These are phyloP conservation scores for Russula sp. DNA, from an alignment of 768 basidiomycete species.

Conservation along the genomic window DNA sequence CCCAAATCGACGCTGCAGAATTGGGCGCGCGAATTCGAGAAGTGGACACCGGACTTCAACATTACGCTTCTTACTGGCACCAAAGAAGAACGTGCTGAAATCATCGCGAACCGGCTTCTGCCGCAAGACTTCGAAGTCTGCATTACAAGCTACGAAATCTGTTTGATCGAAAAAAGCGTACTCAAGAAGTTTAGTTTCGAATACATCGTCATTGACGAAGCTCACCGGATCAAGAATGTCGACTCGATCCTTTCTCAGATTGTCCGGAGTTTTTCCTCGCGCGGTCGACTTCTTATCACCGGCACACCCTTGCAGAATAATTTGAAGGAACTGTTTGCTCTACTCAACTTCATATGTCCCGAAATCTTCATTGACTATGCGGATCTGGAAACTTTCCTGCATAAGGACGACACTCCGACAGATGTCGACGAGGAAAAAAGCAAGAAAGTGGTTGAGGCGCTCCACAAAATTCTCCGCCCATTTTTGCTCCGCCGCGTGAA, in stretches of 20 bases:
- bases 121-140: slow-evolving; percentile 88
- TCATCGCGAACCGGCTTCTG: slow-evolving; percentile 73
- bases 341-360: slow-evolving; percentile 93
- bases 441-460: slow-evolving; percentile 90
- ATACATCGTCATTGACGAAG: slow-evolving; percentile 98
- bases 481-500: slow-evolving; percentile 94
- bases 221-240: slow-evolving; percentile 98
- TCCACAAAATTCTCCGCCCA: slow-evolving; percentile 93
- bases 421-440: slow-evolving; percentile 76
- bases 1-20: slow-evolving; percentile 99
- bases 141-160: slow-evolving; percentile 96
- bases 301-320: slow-evolving; percentile 97
- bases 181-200: slow-evolving; percentile 95
- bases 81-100: slow-evolving; percentile 81
- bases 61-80: slow-evolving; percentile 75
- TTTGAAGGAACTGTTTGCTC: slow-evolving; percentile 87
- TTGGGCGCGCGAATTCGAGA: slow-evolving; percentile 88
- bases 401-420: slow-evolving; percentile 67
- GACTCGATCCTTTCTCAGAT: slow-evolving; percentile 94
- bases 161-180: slow-evolving; percentile 87
- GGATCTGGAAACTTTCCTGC: slow-evolving; percentile 90
- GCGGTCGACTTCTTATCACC: slow-evolving; percentile 89
- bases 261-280: slow-evolving; percentile 80
- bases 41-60: slow-evolving; percentile 87
- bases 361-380: slow-evolving; percentile 90